Conservation (phyloP, 1,284 basidiomycete genomes). For the Irpex sp. region DNA sequence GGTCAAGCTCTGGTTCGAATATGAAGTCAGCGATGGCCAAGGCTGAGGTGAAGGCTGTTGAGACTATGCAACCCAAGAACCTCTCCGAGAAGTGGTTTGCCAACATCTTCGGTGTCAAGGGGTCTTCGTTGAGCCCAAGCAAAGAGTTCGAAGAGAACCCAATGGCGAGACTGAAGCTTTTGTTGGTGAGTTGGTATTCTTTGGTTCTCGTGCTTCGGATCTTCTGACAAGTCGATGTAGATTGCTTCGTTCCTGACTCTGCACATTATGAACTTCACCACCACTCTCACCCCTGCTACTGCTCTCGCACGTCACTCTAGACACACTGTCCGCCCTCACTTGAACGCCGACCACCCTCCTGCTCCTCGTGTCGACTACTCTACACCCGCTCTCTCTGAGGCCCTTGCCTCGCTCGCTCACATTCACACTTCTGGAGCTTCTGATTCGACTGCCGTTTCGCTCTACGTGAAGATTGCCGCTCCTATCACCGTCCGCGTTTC, state of each 20-base stretch:
- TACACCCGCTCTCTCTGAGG: constrained; percentile 53
- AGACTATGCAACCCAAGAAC: constrained; percentile 20
- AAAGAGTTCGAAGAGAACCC: constrained; percentile 67
- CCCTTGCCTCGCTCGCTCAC: constrained; percentile 57
- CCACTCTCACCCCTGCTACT: constrained; percentile 81
- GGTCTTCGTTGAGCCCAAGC: constrained; percentile 45
- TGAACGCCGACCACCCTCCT: constrained; percentile 29
- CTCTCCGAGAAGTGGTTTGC: constrained; percentile 44
- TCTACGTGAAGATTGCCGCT: constrained; percentile 72
- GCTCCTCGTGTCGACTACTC: constrained; percentile 60
- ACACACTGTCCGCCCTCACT: constrained; percentile 21
- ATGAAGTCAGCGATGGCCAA: constrained; percentile 23
- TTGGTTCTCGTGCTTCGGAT: background rate
- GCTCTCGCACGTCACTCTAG: constrained; percentile 52
- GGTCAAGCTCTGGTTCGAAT: constrained; percentile 21
- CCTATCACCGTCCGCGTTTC: constrained; percentile 59
- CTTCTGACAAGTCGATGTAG: constrained; percentile 24
- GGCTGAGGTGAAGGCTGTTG: constrained; percentile 9
- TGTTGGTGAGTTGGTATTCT: constrained; percentile 54
- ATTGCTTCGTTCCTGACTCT: constrained; percentile 86
- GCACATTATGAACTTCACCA: constrained; percentile 91
- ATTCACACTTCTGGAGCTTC: constrained; percentile 25
- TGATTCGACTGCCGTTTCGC: constrained; percentile 23
- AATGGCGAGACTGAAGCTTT: constrained; percentile 85
- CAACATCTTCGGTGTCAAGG: constrained; percentile 63